Base-by-base conservation (phyloP, 352 stramenopile genomes). In the Achlya hypogyna region DNA sequence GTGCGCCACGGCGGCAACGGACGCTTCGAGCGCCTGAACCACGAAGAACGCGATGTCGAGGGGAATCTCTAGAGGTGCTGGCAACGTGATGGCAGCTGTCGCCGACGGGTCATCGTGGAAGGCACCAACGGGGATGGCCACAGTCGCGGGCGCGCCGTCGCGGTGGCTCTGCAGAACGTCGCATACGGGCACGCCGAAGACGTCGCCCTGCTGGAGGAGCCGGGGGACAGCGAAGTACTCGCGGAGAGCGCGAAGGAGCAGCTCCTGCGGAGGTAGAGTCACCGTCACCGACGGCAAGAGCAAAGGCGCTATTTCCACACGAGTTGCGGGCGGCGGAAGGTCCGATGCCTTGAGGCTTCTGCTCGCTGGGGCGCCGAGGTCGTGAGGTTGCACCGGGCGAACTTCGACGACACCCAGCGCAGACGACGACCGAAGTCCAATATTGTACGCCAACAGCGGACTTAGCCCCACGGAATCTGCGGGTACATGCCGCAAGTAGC, bases 21-120 rank as follows among this genome's bases (percentile, higher is more conserved):
- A 60, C 10, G 59, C 47, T 18, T 77, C 71, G 8, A 93, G 45
- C 35, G 79, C 83, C 31, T 91, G 75, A 8, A 93, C 82, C 23
- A 79, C 78, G 58, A 91, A 91, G 53, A 91, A 91, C 54, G 91
- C 72, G 9, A 93, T 86, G 59, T 93, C 81, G 1, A 89, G 53
- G 32, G 74, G 43, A 9, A 93, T 69, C 20, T 66, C 8, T 12
- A 74, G 69, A 8, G 82, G 82, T 9, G 56, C 47, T 8, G 59
- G 59, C 16, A 29, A 28, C 5, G 43, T n/a, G 31, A 66, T 20
- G 2, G 25, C 25, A 27, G 49, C 25, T 9, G 31, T 56, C 31
- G 25, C 49, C 25, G 25, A 31, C 25, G 25, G 49, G 25, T 56
- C 49, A 20, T 56, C 49, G 31, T 56, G 49, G 31, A 56, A 56